Evolutionary conservation across 768 basidiomycete species (phyloP), one percentile per base, ranked within the genome.

Genomic region (Scleroderma bovista): DNA sequence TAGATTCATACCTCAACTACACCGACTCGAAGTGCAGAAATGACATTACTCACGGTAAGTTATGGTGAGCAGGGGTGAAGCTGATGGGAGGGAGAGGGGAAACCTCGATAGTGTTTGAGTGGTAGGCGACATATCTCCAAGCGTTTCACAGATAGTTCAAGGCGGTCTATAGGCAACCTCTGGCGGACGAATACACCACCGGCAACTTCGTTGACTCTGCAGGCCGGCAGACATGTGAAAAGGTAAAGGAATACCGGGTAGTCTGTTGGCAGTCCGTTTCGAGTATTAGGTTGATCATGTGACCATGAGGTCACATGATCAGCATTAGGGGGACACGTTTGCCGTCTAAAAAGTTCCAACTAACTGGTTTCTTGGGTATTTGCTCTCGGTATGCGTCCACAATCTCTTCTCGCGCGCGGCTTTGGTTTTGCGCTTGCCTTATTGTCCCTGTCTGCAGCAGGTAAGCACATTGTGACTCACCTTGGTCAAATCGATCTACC

Each of bases 21-120:
- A 5, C 17, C 10, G 54, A 32, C 29, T 2, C 34, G 23, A 41
- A 19, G 17, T 12, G 38, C 9, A 29, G 32, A 17, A 7, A 32
- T 44, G 47, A 34, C 24, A 20, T 60, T 66, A 59, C 74, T 44
- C 60, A 88, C 86, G 84, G 53, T 81, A 79, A 3, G 81, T 83
- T 20, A 90, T 55, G n/a, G 85, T 87, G 38, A 87, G 54, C 22
- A 87, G 67, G 23, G 84, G 79, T 16, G 72, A 64, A 43, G 68
- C 58, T 3, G 59, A 43, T 4, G 85, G 84, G 26, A 85, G 67
- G 33, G 70, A 71, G 43, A 78, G 54, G 3, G 81, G 75, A 55
- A 74, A 75, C 20, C 73, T 60, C 74, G 77, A 6, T 9, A 39
- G 34, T 13, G 32, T 11, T 31, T 46, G 20, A 31, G 6, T 46